phyloP scores from a whole-genome alignment of 1,284 basidiomycete species.

The Malassezia pachydermatis region DNA sequence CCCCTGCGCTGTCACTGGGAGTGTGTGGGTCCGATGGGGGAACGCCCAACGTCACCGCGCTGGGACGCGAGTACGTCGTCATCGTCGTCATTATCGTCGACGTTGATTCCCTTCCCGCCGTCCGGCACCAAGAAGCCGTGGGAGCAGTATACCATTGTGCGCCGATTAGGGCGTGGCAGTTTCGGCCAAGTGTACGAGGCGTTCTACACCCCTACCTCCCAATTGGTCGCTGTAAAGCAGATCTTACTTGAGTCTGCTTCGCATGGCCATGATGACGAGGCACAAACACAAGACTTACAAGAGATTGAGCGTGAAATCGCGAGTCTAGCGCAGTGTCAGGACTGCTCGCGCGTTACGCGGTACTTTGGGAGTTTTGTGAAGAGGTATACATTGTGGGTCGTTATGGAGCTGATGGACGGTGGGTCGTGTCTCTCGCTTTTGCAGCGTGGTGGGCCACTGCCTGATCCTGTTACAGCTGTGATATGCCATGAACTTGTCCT shows the following conservation, averaged over 20 bases:
- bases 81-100: no score
- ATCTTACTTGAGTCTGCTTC: constrained; percentile 54
- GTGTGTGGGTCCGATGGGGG: not conserved
- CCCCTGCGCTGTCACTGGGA: no score
- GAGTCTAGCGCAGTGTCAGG: constrained; percentile 75
- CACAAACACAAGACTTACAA: constrained; percentile 23
- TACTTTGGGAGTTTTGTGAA: constrained; percentile 96
- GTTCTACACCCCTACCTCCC: constrained; percentile 80
- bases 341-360: constrained; percentile 86
- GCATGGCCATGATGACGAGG: not conserved
- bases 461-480: constrained; percentile 84
- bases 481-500: constrained; percentile 82
- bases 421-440: constrained; percentile 94
- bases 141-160: constrained; percentile 70
- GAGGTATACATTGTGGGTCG: constrained; percentile 94
- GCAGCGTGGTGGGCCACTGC: constrained; percentile 70
- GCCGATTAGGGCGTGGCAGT: constrained; percentile 92
- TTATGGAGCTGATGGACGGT: constrained; percentile 97
- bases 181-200: constrained; percentile 90
- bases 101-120: constrained; percentile 4
- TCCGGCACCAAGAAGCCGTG: constrained; percentile 8
- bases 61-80: not conserved
- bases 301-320: constrained; percentile 91
- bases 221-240: constrained; percentile 95
- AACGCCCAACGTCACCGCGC: constrained; percentile 7